Evolutionary conservation across 176 grass and related monocot genomes (phyloP).

Genomic region (Musa acuminata): DNA sequence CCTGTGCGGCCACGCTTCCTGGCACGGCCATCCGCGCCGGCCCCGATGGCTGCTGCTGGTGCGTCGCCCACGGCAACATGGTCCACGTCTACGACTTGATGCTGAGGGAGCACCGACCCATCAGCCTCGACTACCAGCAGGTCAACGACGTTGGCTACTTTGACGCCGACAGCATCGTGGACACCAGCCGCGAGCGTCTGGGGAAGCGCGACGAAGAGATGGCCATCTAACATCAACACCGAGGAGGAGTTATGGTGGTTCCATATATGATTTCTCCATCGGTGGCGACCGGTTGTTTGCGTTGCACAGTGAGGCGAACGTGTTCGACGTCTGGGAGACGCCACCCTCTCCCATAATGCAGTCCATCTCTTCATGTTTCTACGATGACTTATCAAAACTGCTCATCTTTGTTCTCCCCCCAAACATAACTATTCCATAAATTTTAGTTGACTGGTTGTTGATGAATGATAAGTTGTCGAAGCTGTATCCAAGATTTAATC

Average conservation of each 20-base stretch:
- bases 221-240: conserved; percentile 50
- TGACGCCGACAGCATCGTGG: conserved; percentile 42
- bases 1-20: conserved; percentile 41
- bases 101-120: conserved; percentile 58
- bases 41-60: conserved; percentile 73
- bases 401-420: no score
- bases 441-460: no score
- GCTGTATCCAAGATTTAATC: no score
- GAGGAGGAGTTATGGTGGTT: conserved; percentile 45
- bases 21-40: conserved; percentile 64
- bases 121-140: conserved; percentile 60
- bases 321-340: conserved; percentile 88
- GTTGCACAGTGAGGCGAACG: conserved; percentile 89
- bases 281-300: conserved; percentile 81
- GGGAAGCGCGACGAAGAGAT: not conserved
- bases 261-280: conserved; percentile 85
- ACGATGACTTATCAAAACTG: no score
- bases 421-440: no score
- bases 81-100: conserved; percentile 89
- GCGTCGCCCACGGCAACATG: conserved; percentile 69
- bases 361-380: no score
- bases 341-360: conserved; percentile 35
- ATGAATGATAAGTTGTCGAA: no score
- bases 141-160: conserved; percentile 79
- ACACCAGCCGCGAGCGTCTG: conserved; percentile 46